Percentiles rank a stretch among this genome's conserved stretches.
These are phyloP conservation scores for Cryptosporidium viatorum DNA, from an alignment of 169 alveolate genomes.

Conservation along the genomic window DNA sequence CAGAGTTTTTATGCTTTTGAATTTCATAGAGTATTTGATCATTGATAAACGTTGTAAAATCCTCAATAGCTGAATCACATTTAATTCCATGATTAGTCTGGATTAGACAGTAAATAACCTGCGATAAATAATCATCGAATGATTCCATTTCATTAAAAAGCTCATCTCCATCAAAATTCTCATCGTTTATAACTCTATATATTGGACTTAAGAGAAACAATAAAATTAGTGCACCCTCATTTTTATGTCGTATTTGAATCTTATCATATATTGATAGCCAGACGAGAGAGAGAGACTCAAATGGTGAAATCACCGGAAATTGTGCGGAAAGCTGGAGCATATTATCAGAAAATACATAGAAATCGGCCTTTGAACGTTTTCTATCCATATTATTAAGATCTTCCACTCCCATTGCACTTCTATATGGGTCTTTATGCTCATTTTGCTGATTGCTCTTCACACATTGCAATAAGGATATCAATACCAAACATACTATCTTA, in stretches of 20 bases:
- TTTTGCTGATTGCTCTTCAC: not conserved
- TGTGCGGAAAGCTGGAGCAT: conserved; percentile 63
- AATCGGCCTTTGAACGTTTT: conserved; percentile 33
- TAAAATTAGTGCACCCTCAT: conserved; percentile 59
- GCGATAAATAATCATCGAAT: conserved; percentile 37
- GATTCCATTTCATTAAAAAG: not conserved
- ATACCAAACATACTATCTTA: not conserved
- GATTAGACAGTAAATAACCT: conserved; percentile 42
- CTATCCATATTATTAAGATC: conserved; percentile 46
- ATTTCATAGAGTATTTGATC: conserved; percentile 51
- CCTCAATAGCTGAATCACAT: conserved; percentile 27
- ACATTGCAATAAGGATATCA: not conserved
- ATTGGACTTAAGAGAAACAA: conserved; percentile 30
- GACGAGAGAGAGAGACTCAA: conserved; percentile 53
- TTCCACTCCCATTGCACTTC: conserved; percentile 3
- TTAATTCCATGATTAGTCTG: conserved; percentile 18
- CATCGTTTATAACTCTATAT: conserved; percentile 20
- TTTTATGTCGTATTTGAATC: conserved; percentile 15
- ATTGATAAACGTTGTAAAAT: not conserved
- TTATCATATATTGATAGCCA: conserved; percentile 50
- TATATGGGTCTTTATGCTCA: conserved; percentile 9
- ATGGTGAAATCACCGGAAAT: conserved; percentile 37
- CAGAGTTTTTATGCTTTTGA: not conserved
- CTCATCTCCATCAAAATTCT: conserved; percentile 9
- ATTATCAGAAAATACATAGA: conserved; percentile 49